Evolutionary conservation across 148 eudicot genomes (phyloP), one percentile per base, ranked within the genome.

Genomic region (Gaultheria prostrata): DNA sequence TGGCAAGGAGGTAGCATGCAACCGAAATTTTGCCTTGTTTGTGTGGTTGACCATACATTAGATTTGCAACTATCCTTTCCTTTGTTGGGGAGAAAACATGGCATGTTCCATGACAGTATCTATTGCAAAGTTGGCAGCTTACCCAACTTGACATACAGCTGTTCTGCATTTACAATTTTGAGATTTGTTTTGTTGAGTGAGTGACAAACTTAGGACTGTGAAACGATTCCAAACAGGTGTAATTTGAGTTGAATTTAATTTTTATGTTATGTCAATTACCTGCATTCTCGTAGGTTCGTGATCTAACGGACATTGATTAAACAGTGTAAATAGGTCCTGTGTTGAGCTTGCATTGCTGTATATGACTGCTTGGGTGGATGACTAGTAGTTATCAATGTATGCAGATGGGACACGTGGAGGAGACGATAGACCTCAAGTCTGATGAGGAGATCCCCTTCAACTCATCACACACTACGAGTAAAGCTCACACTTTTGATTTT

Each of bases 371-470:
- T 18, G 50, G 45, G 18, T 74, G 75, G 61, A 79, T 83, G 24
- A 78, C 45, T 82, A 54, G 70, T 48, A 63, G 12, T 69, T 74
- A 71, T 65, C 26, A 9, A 35, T 45, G 45, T 59, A 65, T 85
- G 84, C 87, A 89, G 93, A 92, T 94, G 98, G 93, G 89, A 83
- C 83, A 93, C 71, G 79, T 84, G 39, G 90, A 89, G 83, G 94
- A 88, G 84, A 93, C 88, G 85, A 77, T 87, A 82, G 93, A 91
- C 88, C 90, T 85, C 69, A 94, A 93, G 56, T 91, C 87, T 77
- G 95, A 91, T 65, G 97, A 93, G 86, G 95, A 91, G 74, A 85
- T 88, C 83, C 93, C 92, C 3, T 88, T 94, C 59, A 89, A 89
- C 85, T 79, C 87, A 69, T 86, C 93, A 9, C 88, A 86, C 78